A percentile compares a stretch with the other conserved stretches of the same genome.
These are phyloP conservation scores for Pascua guehoae DNA, from an alignment of 1,284 basidiomycete species.

Conservation along the genomic window DNA sequence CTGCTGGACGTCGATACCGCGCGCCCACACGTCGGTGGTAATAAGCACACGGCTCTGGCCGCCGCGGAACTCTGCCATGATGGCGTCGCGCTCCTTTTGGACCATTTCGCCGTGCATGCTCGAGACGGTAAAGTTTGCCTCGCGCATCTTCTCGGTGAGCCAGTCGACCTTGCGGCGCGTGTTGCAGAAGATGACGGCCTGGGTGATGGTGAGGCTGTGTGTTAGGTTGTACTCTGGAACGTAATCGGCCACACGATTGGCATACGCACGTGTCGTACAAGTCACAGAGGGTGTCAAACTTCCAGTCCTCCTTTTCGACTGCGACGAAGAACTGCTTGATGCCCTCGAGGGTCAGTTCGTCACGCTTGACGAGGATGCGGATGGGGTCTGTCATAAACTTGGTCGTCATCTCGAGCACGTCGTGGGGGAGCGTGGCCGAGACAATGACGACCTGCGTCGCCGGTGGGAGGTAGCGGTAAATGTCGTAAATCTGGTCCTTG, in stretches of 20 bases:
- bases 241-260: slow-evolving; percentile 3
- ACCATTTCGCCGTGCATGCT: slow-evolving; percentile 97
- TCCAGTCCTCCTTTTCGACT: slow-evolving; percentile 99
- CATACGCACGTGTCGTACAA: slow-evolving; percentile 82
- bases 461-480: slow-evolving; percentile 96
- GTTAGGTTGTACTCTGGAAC: neutral
- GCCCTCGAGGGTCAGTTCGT: slow-evolving; percentile 97
- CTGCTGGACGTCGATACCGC: slow-evolving; percentile 98
- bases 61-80: slow-evolving; percentile 97
- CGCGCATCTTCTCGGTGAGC: slow-evolving; percentile 97
- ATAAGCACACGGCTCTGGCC: slow-evolving; percentile 88
- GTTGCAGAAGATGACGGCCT: slow-evolving; percentile 99
- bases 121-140: slow-evolving; percentile 92
- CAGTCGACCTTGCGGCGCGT: slow-evolving; percentile 99
- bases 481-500: slow-evolving; percentile 99
- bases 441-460: slow-evolving; percentile 97
- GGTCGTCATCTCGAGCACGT: slow-evolving; percentile 98
- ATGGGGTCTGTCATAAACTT: slow-evolving; percentile 99
- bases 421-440: slow-evolving; percentile 92
- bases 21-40: slow-evolving; percentile 97
- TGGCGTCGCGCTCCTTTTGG: slow-evolving; percentile 96
- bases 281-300: slow-evolving; percentile 98
- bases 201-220: slow-evolving; percentile 80
- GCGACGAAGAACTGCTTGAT: slow-evolving; percentile 99
- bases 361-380: slow-evolving; percentile 98